Percentiles rank a stretch among this genome's conserved stretches.
Evolutionary conservation across 768 basidiomycete species (phyloP).

Genomic region (Suillus brevipes): DNA sequence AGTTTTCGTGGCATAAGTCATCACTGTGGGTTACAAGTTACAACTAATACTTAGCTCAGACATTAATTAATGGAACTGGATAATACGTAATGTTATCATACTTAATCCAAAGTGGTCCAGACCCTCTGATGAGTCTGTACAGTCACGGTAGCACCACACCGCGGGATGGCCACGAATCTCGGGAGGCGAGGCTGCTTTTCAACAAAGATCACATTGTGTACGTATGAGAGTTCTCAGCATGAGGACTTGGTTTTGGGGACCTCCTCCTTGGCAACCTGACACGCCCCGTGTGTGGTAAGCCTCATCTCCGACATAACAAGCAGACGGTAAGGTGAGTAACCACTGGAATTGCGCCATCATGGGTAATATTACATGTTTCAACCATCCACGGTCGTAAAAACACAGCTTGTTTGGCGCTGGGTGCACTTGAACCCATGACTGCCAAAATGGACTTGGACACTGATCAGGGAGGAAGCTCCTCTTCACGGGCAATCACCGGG

Average conservation of each 20-base stretch:
- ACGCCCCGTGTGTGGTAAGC: not conserved
- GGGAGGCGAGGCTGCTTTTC: not conserved
- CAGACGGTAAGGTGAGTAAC: not conserved
- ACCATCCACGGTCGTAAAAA: not conserved
- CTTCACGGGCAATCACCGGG: not conserved
- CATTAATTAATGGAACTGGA: no score
- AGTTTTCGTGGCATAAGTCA: no score
- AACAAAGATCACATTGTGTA: not conserved
- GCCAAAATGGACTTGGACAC: not conserved
- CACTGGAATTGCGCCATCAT: not conserved
- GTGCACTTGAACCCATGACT: not conserved
- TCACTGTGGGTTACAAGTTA: no score
- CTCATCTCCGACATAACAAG: not conserved
- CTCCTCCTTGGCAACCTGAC: constrained; percentile 2
- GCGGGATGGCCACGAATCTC: not conserved
- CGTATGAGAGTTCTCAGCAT: not conserved
- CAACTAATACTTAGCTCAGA: no score
- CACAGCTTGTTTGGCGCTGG: not conserved
- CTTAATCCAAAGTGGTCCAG: not conserved
- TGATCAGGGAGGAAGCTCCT: not conserved
- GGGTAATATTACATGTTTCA: not conserved
- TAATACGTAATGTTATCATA: not conserved
- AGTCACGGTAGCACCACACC: not conserved
- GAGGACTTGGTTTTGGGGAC: constrained; percentile 1
- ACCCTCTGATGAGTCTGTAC: not conserved